Conservation (phyloP, 257 asterid genomes). For the Solanum gracilifrons region DNA sequence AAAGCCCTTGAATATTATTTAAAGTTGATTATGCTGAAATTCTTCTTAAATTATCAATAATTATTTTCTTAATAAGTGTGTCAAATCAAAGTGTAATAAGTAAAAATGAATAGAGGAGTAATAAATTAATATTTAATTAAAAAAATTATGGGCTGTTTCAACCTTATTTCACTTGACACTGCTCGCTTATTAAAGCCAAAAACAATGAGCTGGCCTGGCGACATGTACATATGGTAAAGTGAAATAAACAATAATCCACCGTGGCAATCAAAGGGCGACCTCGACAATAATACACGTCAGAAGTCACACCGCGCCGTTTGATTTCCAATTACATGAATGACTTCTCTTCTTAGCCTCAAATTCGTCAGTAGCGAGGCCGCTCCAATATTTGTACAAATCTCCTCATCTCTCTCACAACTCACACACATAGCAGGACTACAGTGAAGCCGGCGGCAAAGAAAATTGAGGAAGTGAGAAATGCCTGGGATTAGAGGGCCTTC, state of each 20-base stretch:
- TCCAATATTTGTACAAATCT: background rate
- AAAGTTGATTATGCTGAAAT: background rate
- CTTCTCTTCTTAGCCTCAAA: background rate
- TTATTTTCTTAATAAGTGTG: no score
- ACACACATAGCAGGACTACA: background rate
- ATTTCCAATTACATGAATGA: background rate
- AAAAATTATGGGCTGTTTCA: background rate
- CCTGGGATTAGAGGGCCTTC: constrained; percentile 79
- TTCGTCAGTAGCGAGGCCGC: background rate
- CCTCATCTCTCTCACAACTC: background rate
- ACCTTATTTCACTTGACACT: background rate
- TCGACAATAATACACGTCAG: background rate
- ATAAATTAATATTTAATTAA: no score
- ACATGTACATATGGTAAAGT: background rate
- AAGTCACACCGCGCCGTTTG: background rate
- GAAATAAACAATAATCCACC: background rate
- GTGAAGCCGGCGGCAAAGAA: background rate
- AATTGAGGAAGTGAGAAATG: constrained; percentile 26
- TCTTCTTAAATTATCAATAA: no score
- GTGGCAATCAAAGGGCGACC: background rate
- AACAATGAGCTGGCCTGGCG: background rate
- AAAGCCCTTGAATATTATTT: no score
- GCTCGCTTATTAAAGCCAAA: background rate
- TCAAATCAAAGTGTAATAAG: no score
- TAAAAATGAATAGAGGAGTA: no score